phyloP scores from a whole-genome alignment of 2,329 filamentous ascomycete genomes.

The Stagonosporopsis chrysanthemi region DNA sequence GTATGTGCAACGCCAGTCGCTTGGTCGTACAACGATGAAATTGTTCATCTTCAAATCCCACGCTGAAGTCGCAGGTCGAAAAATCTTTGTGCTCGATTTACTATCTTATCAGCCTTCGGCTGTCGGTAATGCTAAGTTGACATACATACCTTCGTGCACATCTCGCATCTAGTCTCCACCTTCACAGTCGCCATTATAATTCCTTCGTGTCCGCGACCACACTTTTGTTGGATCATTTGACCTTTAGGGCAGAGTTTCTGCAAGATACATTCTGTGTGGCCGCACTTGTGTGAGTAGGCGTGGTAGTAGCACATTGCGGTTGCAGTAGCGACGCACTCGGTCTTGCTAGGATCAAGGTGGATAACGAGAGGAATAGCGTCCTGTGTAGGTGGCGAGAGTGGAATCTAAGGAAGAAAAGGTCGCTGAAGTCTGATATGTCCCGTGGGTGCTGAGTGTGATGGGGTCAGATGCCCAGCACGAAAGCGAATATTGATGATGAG shows the following conservation, averaged over 20 bases:
- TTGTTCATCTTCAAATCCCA: not conserved
- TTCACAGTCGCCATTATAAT: constrained; percentile 42
- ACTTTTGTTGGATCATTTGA: constrained; percentile 44
- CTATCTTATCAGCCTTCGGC: not conserved
- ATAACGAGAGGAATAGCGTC: not conserved
- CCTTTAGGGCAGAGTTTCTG: constrained; percentile 39
- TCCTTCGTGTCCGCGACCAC: constrained; percentile 40
- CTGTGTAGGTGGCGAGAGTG: not conserved
- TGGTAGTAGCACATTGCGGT: constrained; percentile 58
- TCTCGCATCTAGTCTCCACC: constrained; percentile 37
- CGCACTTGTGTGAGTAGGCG: constrained; percentile 56
- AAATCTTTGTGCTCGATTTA: not conserved
- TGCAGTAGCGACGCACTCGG: not conserved
- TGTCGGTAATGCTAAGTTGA: not conserved
- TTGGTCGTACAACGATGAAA: not conserved
- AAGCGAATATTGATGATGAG: not conserved
- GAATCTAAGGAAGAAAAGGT: not conserved
- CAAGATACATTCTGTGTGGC: constrained; percentile 53
- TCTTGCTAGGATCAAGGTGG: not conserved
- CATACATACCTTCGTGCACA: constrained; percentile 35
- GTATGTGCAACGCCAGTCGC: not conserved
- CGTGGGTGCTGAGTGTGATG: constrained; percentile 2
- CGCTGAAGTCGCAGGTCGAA: not conserved
- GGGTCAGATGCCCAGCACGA: not conserved
- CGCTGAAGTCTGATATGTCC: not conserved